A percentile compares a stretch with the other conserved stretches of the same genome.
phyloP scores from a whole-genome alignment of 2,329 filamentous ascomycete species.

The Cytospora mali region DNA sequence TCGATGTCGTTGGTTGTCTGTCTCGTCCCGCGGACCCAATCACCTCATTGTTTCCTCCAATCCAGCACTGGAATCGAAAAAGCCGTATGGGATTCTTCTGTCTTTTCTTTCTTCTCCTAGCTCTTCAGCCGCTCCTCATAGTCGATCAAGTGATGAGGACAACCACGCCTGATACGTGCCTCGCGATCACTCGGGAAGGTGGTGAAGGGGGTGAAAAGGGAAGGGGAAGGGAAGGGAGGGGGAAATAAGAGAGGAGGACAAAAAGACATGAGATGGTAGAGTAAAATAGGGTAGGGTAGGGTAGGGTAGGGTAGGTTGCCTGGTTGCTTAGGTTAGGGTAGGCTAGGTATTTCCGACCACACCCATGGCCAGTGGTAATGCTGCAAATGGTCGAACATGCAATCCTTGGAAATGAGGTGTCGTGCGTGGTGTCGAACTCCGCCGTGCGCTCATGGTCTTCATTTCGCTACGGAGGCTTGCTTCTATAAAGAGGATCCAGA shows the following conservation, averaged over 20 bases:
- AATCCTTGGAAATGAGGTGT: neutral
- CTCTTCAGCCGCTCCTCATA: constrained; percentile 26
- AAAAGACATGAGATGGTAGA: neutral
- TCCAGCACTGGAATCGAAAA: constrained; percentile 8
- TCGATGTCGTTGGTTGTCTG: neutral
- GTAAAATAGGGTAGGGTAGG: neutral
- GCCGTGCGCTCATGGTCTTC: neutral
- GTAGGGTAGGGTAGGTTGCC: neutral
- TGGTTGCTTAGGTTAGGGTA: neutral
- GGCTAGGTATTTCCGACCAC: neutral
- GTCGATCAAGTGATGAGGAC: constrained; percentile 28
- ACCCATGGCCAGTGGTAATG: neutral
- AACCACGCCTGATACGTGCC: constrained; percentile 29
- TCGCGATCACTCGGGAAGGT: constrained; percentile 28
- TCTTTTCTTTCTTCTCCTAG: constrained; percentile 5
- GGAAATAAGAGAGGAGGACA: neutral
- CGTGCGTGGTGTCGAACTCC: constrained; percentile 5
- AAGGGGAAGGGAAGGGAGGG: neutral
- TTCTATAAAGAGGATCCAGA: neutral
- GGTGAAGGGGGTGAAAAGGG: constrained; percentile 6
- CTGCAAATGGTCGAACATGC: neutral
- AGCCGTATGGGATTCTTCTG: neutral
- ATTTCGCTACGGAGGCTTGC: constrained; percentile 8
- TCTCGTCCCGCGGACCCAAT: neutral
- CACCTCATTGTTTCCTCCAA: constrained; percentile 19